A percentile compares a stretch with the other conserved stretches of the same genome.
These are phyloP conservation scores for Xylaria sp. DNA, from an alignment of 2,329 filamentous ascomycete species.

Conservation along the genomic window DNA sequence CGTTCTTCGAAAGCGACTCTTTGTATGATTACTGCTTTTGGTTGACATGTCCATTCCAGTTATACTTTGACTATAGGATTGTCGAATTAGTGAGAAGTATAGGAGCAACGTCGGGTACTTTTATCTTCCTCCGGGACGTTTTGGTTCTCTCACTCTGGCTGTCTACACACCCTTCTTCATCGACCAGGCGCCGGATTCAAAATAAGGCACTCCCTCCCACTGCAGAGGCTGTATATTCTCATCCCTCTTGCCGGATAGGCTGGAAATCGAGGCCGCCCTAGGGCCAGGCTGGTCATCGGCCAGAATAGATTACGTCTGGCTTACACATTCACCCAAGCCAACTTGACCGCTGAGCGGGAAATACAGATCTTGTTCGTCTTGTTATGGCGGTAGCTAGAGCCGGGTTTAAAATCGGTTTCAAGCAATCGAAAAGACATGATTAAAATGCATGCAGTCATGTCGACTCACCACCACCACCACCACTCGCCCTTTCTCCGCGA, in stretches of 20 bases:
- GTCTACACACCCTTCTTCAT: too few relatives aligned
- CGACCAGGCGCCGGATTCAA: neutral
- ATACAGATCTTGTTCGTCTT: neutral
- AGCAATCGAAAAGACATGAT: neutral
- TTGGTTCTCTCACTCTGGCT: too few relatives aligned
- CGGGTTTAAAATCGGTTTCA: neutral
- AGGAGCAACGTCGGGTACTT: neutral
- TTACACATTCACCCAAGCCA: neutral
- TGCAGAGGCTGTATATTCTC: neutral
- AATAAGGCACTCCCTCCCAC: neutral
- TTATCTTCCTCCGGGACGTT: neutral
- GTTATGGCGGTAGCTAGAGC: neutral
- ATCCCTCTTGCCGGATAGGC: neutral
- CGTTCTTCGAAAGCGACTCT: neutral
- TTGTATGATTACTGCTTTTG: neutral
- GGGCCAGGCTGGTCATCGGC: neutral
- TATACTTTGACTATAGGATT: neutral
- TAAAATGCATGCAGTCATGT: neutral
- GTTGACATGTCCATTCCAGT: neutral
- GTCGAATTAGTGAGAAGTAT: neutral
- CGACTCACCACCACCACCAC: conserved; percentile 48
- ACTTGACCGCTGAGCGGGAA: neutral
- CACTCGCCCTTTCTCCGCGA: conserved; percentile 55
- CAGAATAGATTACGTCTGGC: neutral
- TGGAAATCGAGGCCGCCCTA: neutral